Evolutionary conservation across 2,329 filamentous ascomycete species (phyloP).

Genomic region (Dendryphion nanum): DNA sequence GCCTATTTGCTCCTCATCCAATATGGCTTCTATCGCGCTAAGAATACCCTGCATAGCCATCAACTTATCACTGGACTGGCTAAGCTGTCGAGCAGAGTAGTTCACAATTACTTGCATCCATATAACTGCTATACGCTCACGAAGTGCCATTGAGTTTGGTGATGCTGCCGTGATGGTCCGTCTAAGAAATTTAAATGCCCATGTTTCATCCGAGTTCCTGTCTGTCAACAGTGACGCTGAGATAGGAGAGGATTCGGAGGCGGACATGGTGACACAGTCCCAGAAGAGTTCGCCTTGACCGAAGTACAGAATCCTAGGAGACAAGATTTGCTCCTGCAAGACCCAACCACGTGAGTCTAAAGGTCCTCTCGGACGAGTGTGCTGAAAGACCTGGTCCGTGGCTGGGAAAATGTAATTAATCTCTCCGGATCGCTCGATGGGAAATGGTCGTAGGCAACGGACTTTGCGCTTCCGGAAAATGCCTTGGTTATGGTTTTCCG

Average conservation of each 20-base stretch:
- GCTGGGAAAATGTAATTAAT: constrained; percentile 5
- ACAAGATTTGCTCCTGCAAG: constrained; percentile 11
- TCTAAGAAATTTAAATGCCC: constrained; percentile 9
- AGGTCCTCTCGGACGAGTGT: constrained; percentile 4
- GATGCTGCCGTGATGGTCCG: constrained; percentile 2
- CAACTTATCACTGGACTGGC: no score
- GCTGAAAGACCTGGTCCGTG: background rate
- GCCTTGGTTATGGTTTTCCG: constrained; percentile 6
- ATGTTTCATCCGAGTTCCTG: constrained; percentile 7
- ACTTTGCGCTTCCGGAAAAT: constrained; percentile 7
- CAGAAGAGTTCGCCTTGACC: constrained; percentile 6
- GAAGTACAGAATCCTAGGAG: constrained; percentile 9
- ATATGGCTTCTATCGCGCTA: no score
- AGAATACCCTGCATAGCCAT: no score
- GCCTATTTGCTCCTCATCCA: no score
- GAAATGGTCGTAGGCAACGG: constrained; percentile 6
- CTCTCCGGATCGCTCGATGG: constrained; percentile 1
- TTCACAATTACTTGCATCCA: no score
- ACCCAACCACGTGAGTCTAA: constrained; percentile 11
- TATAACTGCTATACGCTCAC: no score
- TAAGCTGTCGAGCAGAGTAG: no score
- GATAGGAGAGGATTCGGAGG: constrained; percentile 12
- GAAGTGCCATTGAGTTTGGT: no score
- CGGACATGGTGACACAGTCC: constrained; percentile 10
- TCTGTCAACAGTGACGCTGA: constrained; percentile 6